Conservation (phyloP, 805 yeast species). For the Barnettozyma siamensis region DNA sequence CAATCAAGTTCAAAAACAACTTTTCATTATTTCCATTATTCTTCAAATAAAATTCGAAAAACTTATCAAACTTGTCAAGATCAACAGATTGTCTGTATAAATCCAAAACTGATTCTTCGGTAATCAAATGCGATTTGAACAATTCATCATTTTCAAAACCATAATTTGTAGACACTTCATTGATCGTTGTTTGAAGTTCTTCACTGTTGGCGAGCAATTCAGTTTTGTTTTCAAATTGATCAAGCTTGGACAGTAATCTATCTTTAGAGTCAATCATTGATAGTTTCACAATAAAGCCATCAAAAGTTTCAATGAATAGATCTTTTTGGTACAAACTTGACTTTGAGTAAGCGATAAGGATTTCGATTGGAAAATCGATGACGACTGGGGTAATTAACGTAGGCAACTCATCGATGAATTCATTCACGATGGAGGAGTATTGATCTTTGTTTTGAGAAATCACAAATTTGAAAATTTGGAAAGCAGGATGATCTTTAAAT, state of each 20-base stretch:
- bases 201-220: constrained; percentile 17
- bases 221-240: constrained; percentile 25
- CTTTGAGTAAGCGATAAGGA: constrained; percentile 30
- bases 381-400: constrained; percentile 26
- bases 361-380: constrained; percentile 27
- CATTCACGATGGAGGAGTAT: constrained; percentile 25
- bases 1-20: constrained; percentile 11
- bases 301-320: constrained; percentile 27
- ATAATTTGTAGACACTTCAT: constrained; percentile 22
- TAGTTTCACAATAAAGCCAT: constrained; percentile 23
- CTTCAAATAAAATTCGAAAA: constrained; percentile 19
- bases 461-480: constrained; percentile 25
- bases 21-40: constrained; percentile 12
- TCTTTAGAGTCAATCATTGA: constrained; percentile 16
- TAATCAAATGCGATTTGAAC: constrained; percentile 28
- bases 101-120: constrained; percentile 28
- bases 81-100: constrained; percentile 28
- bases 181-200: constrained; percentile 18
- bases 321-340: constrained; percentile 19
- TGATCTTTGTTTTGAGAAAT: constrained; percentile 20
- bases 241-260: constrained; percentile 29
- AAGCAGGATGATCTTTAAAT: constrained; percentile 19
- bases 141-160: constrained; percentile 24
- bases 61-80: constrained; percentile 15
- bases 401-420: constrained; percentile 32